Conservation (phyloP, 2,329 filamentous ascomycete genomes). For the Aphanoascus verrucosus region DNA sequence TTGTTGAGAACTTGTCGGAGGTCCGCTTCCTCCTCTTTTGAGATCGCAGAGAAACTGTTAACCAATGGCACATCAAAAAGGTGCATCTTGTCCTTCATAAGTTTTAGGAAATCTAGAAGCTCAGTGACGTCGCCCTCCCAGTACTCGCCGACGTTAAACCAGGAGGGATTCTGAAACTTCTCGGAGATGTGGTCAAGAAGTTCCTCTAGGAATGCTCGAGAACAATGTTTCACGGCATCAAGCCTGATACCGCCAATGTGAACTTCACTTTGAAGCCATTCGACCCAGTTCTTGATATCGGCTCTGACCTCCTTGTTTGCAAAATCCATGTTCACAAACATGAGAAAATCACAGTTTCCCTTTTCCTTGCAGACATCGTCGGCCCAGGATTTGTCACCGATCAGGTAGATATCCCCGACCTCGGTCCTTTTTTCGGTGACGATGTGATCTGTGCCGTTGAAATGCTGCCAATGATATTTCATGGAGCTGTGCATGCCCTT, state of each 20-base stretch:
- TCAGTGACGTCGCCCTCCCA: conserved; percentile 51
- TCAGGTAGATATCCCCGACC: conserved; percentile 49
- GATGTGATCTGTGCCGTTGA: conserved; percentile 58
- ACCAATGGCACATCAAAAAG: conserved; percentile 61
- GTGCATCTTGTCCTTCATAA: conserved; percentile 48
- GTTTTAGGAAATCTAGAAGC: conserved; percentile 48
- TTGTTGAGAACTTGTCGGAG: conserved; percentile 53
- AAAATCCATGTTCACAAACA: conserved; percentile 63
- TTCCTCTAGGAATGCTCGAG: conserved; percentile 53
- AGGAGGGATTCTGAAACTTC: conserved; percentile 40
- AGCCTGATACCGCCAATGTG: conserved; percentile 56
- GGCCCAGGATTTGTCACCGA: conserved; percentile 55
- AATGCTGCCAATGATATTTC: conserved; percentile 58
- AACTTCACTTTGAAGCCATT: conserved; percentile 54
- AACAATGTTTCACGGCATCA: conserved; percentile 64
- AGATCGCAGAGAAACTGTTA: conserved; percentile 54
- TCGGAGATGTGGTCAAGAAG: conserved; percentile 51
- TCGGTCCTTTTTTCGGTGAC: conserved; percentile 41
- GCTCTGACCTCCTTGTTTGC: conserved; percentile 50
- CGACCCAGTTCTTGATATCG: conserved; percentile 57
- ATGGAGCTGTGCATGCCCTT: conserved; percentile 48
- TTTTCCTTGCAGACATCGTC: conserved; percentile 50
- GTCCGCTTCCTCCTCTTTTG: conserved; percentile 47
- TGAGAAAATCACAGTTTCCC: conserved; percentile 59
- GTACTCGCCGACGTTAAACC: conserved; percentile 60